Percentiles rank a stretch among this genome's conserved stretches.
phyloP scores from a whole-genome alignment of 116 monocot genomes.

The Iris pallida region DNA sequence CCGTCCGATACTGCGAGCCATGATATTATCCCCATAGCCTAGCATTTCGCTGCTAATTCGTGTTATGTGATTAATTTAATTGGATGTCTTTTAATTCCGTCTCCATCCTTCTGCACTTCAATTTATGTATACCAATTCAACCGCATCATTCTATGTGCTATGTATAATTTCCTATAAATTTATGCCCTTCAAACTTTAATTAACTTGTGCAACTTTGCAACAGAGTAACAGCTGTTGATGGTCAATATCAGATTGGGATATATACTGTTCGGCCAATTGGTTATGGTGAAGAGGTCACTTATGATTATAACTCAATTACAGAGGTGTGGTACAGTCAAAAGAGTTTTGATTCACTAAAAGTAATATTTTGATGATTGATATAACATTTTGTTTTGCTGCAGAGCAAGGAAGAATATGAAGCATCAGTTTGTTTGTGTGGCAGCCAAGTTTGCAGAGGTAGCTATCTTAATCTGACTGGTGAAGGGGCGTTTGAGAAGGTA shows the following conservation, averaged over 20 bases:
- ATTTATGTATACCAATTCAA: too few species aligned
- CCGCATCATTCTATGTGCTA: too few species aligned
- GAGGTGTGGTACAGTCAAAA: conserved; percentile 47
- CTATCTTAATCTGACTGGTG: conserved; percentile 88
- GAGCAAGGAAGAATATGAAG: conserved; percentile 99
- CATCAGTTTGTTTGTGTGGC: too few species aligned
- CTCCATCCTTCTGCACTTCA: too few species aligned
- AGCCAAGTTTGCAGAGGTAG: conserved; percentile 95
- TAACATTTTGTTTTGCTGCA: conserved; percentile 31
- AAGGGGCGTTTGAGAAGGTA: conserved; percentile 95
- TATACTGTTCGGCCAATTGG: conserved; percentile 81
- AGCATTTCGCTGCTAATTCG: too few species aligned
- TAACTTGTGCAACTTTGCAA: conserved; percentile 5
- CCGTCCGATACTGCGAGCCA: too few species aligned
- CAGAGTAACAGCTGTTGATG: conserved; percentile 98
- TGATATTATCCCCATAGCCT: too few species aligned
- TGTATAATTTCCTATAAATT: too few species aligned
- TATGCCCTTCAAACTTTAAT: too few species aligned
- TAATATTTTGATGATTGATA: conserved; percentile 2
- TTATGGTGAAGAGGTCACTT: conserved; percentile 97
- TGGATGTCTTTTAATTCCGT: too few species aligned
- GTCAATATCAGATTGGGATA: conserved; percentile 97
- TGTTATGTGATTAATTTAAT: too few species aligned
- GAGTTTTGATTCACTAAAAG: conserved; percentile 1
- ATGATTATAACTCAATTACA: conserved; percentile 97